Evolutionary conservation across 148 eudicot genomes (phyloP), one percentile per base, ranked within the genome.

Genomic region (Spergularia bocconei): DNA sequence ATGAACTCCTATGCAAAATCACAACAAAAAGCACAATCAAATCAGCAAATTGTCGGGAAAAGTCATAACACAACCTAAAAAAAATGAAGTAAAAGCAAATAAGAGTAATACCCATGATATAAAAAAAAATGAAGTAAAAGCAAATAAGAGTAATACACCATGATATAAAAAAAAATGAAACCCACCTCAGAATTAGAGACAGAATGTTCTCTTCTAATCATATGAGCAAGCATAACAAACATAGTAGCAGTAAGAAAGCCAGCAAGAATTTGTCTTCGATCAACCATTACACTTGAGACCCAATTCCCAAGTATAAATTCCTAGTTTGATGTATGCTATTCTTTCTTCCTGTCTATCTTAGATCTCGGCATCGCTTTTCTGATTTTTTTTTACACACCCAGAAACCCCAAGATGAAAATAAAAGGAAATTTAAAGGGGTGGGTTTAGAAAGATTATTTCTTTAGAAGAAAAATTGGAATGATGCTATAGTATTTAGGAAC

Each of bases 141-240:
- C n/a, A n/a, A n/a, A n/a, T n/a, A n/a, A n/a, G n/a, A n/a, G n/a
- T n/a, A n/a, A n/a, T n/a, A n/a, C n/a, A n/a, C 21, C 55, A 72
- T 29, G 33, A 29, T 29, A 29, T 29, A 29, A 29, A 29, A 29
- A n/a, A 36, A 68, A 4, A 1, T 16, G 54, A 33, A 29, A 62
- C 51, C 53, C 23, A 72, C 81, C 79, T 69, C 51, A 69, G 77
- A 68, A 20, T 52, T 17, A 63, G 75, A 58, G 10, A 82, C 86
- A 63, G 91, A 85, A 78, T 94, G 97, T 57, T 94, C 97, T 15
- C 93, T 71, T 83, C 89, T 92, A 79, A 94, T 85, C 98, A 94
- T 94, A 74, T 86, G 79, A 15, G 88, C 98, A 39, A 94, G 96
- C 96, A 92, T 94, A 50, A 90, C 88, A 82, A 94, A 91, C 98